These are phyloP conservation scores for Fusarium sp. DNA, from an alignment of 2,329 filamentous ascomycete genomes.

Conservation along the genomic window DNA sequence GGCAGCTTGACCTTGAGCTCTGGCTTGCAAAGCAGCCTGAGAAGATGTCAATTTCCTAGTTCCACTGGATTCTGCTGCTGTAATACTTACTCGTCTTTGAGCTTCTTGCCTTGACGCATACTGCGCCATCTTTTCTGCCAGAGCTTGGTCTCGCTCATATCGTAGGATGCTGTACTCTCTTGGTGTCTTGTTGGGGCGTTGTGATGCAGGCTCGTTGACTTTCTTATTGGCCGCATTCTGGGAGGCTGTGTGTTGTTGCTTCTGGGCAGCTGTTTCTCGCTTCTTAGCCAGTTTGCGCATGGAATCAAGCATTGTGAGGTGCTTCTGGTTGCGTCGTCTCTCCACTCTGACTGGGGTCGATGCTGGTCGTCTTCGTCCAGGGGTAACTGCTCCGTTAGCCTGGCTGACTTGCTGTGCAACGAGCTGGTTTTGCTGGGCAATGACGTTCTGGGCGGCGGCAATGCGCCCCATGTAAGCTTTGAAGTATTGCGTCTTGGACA, in stretches of 20 bases:
- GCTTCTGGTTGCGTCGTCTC: constrained; percentile 84
- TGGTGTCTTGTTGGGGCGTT: constrained; percentile 76
- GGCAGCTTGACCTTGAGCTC: constrained; percentile 57
- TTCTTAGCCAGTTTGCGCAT: constrained; percentile 98
- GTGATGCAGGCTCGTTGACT: constrained; percentile 71
- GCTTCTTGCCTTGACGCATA: constrained; percentile 69
- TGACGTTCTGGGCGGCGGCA: constrained; percentile 67
- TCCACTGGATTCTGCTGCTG: background rate
- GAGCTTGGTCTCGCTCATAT: constrained; percentile 81
- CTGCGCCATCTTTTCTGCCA: constrained; percentile 69
- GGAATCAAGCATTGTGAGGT: constrained; percentile 88
- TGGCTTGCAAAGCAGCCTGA: constrained; percentile 59
- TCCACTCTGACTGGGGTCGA: constrained; percentile 88
- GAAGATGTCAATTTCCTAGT: constrained; percentile 42
- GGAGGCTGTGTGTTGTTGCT: constrained; percentile 86
- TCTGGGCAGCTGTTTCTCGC: constrained; percentile 84
- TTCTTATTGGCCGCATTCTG: constrained; percentile 85
- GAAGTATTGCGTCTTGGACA: constrained; percentile 97
- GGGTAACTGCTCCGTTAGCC: constrained; percentile 47
- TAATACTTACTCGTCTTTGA: constrained; percentile 63
- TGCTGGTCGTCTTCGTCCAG: constrained; percentile 69
- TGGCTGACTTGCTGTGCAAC: constrained; percentile 62
- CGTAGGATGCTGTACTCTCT: constrained; percentile 91
- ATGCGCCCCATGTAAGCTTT: constrained; percentile 74
- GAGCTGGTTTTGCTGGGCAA: constrained; percentile 64